Base-by-base conservation (phyloP, 2,329 filamentous ascomycete genomes). In the Penicillium janthinellum region DNA sequence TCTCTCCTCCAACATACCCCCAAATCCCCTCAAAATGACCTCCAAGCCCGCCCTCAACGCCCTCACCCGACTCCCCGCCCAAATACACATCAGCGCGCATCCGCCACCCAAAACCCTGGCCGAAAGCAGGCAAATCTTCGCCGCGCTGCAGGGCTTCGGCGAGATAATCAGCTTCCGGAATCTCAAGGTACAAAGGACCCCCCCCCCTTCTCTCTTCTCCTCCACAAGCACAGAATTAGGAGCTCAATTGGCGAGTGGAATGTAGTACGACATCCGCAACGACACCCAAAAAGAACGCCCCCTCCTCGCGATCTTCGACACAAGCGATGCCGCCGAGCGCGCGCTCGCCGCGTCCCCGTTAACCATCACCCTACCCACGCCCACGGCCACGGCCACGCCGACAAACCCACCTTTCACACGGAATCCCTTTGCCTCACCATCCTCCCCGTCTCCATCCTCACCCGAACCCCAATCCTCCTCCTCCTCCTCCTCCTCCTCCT, bases 71-170 rank as follows among this genome's bases (percentile, higher is more conserved):
- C 45, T 68, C 22, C 57, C 64, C 15, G 57, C 61, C 4, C 64
- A 69, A 42, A 68, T 78, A 10, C 67, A 73, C 64, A 71, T 78
- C 34, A 67, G 59, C 25, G 69, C 71, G 49, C 52, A 51, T 8
- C 74, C 74, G 0, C 49, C 64, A 4, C 70, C 73, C 14, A 67
- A 64, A 25, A 72, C 62, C 35, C 57, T 78, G 6, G 54, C 65
- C 20, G 74, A 78, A 57, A 75, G 73, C 60, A 70, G 69, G 59
- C 65, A 68, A 17, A 63, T 79, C 28, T 70, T 78, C 20, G 63
- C 68, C 42, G 72, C 73, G 6, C 65, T 79, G 17, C 76, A 78
- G 61, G 74, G 75, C 66, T 78, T 75, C 65, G 77, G 77, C 20
- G 76, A 78, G 63, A 75, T 79, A 7, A 64, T 70, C 10, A 73